Conservation (phyloP, 2,329 filamentous ascomycete species). For the Lojkania enalia region DNA sequence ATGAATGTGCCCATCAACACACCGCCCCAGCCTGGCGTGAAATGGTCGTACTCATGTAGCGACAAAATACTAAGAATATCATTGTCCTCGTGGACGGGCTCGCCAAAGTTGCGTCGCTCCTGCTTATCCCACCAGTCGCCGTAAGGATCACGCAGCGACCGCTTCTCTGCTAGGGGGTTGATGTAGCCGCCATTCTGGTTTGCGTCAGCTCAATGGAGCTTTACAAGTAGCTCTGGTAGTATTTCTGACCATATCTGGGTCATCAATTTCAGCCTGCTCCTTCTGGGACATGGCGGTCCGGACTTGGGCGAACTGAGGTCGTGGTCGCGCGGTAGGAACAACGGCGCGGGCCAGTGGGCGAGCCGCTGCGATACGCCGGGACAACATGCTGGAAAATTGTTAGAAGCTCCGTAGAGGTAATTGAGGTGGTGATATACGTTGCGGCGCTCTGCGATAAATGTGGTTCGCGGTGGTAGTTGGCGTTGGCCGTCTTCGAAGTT, state of each 20-base stretch:
- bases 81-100: constrained; percentile 95
- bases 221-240: background rate
- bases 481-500: constrained; percentile 6
- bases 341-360: constrained; percentile 46
- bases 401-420: constrained; percentile 45
- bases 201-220: constrained; percentile 16
- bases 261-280: constrained; percentile 52
- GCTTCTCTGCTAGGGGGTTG: constrained; percentile 79
- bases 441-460: constrained; percentile 15
- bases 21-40: constrained; percentile 70
- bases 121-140: constrained; percentile 97
- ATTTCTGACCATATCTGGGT: constrained; percentile 64
- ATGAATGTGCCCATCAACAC: constrained; percentile 58
- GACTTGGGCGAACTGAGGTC: constrained; percentile 42
- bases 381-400: constrained; percentile 46
- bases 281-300: constrained; percentile 40
- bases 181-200: constrained; percentile 81
- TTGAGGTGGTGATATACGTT: constrained; percentile 30
- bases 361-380: constrained; percentile 47
- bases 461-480: background rate
- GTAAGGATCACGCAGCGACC: constrained; percentile 89
- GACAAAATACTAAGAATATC: constrained; percentile 90
- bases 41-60: constrained; percentile 86
- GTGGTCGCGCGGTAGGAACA: constrained; percentile 31
- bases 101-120: constrained; percentile 94